Evolutionary conservation across 179 eudicot genomes (phyloP).

Genomic region (Amaranthus tricolor): DNA sequence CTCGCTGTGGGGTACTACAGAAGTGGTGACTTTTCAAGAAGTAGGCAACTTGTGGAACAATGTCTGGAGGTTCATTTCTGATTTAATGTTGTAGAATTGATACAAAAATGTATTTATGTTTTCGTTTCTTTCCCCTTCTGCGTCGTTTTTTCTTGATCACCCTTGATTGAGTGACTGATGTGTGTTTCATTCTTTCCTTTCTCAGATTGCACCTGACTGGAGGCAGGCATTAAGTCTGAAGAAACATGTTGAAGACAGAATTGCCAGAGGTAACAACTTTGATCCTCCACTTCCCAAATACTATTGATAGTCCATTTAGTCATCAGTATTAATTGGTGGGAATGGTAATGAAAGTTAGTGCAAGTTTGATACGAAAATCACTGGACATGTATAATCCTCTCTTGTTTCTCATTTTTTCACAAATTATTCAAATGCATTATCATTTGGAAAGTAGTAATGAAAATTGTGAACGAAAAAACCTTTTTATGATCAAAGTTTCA

Average conservation of each 20-base stretch:
- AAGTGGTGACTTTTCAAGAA: slow-evolving; percentile 60
- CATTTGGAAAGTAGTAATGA: too few species aligned
- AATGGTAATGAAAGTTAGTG: too few species aligned
- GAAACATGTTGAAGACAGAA: slow-evolving; percentile 68
- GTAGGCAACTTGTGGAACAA: slow-evolving; percentile 60
- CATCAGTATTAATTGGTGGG: too few species aligned
- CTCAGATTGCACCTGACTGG: slow-evolving; percentile 84
- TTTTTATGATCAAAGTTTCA: too few species aligned
- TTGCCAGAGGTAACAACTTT: slow-evolving; percentile 60
- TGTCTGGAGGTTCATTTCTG: slow-evolving; percentile 59
- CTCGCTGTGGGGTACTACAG: slow-evolving; percentile 81
- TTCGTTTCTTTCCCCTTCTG: too few species aligned
- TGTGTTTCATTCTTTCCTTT: not conserved
- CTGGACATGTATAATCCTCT: too few species aligned
- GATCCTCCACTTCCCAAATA: not conserved
- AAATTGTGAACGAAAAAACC: too few species aligned
- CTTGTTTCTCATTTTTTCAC: too few species aligned
- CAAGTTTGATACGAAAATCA: too few species aligned
- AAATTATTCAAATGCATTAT: too few species aligned
- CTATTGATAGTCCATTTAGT: not conserved
- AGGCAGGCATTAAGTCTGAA: slow-evolving; percentile 82
- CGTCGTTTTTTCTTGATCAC: not conserved
- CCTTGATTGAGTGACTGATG: not conserved
- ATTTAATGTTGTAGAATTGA: not conserved
- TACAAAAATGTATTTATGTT: not conserved